Evolutionary conservation across 2,329 filamentous ascomycete genomes (phyloP), one percentile per base, ranked within the genome.

Genomic region (Biscogniauxia marginata): DNA sequence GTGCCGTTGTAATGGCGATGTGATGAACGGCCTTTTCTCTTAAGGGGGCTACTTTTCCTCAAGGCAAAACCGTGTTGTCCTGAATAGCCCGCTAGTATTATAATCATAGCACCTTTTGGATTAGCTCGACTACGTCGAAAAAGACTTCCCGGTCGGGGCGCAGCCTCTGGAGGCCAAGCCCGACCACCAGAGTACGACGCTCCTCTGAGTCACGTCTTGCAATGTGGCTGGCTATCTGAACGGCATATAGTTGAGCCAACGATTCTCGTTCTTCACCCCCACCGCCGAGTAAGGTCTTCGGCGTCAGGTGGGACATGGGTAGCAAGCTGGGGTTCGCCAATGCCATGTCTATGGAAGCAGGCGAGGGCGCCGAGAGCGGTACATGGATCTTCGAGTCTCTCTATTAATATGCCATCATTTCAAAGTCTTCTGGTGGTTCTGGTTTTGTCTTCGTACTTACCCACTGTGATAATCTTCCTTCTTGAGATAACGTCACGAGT

Each of bases 371-470:
- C n/a, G 84, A 82, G 20, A 96, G 81, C 0, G 90, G 89, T 0
- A 96, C 89, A 77, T 95, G 89, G 19, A 92, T 82, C 88, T 92
- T n/a, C n/a, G n/a, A n/a, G n/a, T n/a, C n/a, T n/a, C n/a, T n/a
- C n/a, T n/a, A n/a, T n/a, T n/a, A n/a, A n/a, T n/a, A n/a, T n/a
- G n/a, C n/a, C n/a, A n/a, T n/a, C n/a, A n/a, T n/a, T n/a, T n/a
- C n/a, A n/a, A n/a, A n/a, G n/a, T n/a, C n/a, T n/a, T n/a, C n/a
- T n/a, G n/a, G n/a, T n/a, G n/a, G n/a, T n/a, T n/a, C 25, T 30
- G 25, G 8, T 39, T 8, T 5, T 46, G 3, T 46, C n/a, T 46
- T 20, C 3, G 2, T 46, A 18, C 77, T 53, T 79, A 97, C 92
- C 95, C 95, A 99, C 80, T 98, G 95, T 19, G 90, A 89, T 48